Percentiles rank a stretch among this genome's conserved stretches.
phyloP scores from a whole-genome alignment of 192 early-diverging fungal genomes.

The Backusella psychrophila region DNA sequence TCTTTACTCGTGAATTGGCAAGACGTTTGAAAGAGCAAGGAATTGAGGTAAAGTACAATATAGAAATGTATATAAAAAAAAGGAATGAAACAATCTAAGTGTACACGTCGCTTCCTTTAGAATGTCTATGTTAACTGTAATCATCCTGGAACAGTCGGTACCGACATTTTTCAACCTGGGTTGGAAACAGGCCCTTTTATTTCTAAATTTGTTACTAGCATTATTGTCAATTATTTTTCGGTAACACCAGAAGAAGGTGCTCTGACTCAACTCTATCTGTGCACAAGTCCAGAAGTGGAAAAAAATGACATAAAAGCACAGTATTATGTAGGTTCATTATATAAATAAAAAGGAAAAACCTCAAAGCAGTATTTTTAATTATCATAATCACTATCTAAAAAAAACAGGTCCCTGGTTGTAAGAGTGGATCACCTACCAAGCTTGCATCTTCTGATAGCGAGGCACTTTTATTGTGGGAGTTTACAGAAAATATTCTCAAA shows the following conservation, averaged over 20 bases:
- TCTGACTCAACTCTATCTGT: constrained; percentile 44
- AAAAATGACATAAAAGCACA: constrained; percentile 35
- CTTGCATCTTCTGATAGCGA: background rate
- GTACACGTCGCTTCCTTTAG: background rate
- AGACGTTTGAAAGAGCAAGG: constrained; percentile 21
- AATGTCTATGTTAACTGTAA: constrained; percentile 25
- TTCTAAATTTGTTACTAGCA: background rate
- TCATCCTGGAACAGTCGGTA: constrained; percentile 26
- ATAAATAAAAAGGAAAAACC: background rate
- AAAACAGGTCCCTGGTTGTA: constrained; percentile 11
- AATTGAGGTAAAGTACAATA: constrained; percentile 17
- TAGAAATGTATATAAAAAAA: background rate
- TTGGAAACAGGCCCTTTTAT: background rate
- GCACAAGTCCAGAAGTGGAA: constrained; percentile 50
- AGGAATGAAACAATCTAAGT: background rate
- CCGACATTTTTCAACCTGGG: background rate
- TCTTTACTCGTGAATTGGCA: constrained; percentile 28
- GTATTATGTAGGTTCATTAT: constrained; percentile 29
- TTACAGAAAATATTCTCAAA: constrained; percentile 22
- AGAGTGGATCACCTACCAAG: background rate
- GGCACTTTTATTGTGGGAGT: constrained; percentile 26
- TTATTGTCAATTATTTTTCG: constrained; percentile 16
- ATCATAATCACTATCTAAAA: background rate
- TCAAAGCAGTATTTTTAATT: background rate
- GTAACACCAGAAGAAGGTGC: constrained; percentile 41